Conservation (phyloP, 495 filamentous ascomycete genomes). For the Poronia punctata region DNA sequence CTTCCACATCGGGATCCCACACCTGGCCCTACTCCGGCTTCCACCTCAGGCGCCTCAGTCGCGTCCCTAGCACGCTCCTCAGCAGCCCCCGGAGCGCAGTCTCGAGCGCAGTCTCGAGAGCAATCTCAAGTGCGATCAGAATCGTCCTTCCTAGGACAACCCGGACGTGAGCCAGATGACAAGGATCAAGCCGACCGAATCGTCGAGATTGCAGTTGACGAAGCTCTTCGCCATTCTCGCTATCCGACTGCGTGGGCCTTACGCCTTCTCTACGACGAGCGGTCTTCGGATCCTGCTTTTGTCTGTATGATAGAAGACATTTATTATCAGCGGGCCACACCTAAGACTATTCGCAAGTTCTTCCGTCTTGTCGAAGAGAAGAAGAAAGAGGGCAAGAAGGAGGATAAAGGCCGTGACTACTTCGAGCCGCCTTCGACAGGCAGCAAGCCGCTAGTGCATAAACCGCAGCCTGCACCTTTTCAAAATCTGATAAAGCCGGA, state of each 20-base stretch:
- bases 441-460: conserved; percentile 25
- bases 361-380: conserved; percentile 30
- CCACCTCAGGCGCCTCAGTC: conserved; percentile 9
- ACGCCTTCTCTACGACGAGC: conserved; percentile 46
- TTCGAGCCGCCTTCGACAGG: conserved; percentile 34
- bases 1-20: conserved; percentile 1
- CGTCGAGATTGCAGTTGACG: conserved; percentile 40
- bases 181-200: conserved; percentile 30
- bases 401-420: conserved; percentile 41
- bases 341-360: conserved; percentile 38
- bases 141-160: conserved; percentile 7
- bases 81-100: background rate
- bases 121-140: conserved; percentile 6
- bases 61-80: background rate
- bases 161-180: conserved; percentile 19
- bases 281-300: conserved; percentile 32
- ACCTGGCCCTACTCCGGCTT: conserved; percentile 3
- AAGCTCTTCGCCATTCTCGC: conserved; percentile 39
- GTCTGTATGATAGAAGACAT: conserved; percentile 41
- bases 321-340: conserved; percentile 38
- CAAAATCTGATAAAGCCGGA: conserved; percentile 34
- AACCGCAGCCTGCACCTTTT: conserved; percentile 36
- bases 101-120: no score
- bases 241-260: conserved; percentile 51
- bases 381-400: conserved; percentile 43